Base-by-base conservation (phyloP, 768 basidiomycete species). In the Pulveroboletus sp. region DNA sequence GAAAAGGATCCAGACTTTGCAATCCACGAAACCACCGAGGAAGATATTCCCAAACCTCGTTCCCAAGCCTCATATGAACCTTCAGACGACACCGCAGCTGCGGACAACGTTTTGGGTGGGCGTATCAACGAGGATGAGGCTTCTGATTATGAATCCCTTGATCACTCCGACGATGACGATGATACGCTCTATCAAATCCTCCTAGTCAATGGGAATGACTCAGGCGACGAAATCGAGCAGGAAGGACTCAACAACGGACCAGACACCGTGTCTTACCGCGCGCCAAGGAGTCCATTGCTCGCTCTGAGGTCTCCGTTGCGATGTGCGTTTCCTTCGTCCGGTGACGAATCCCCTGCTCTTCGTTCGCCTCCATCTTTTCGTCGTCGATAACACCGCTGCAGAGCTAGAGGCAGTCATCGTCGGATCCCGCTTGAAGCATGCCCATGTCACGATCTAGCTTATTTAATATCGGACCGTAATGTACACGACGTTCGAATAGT, bases 341-440 rank as follows among this genome's bases (percentile, higher is more conserved):
- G 34, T 27, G 36, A 38, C 23, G 49, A 57, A 27, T 55, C 59
- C 5, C 58, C 61, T n/a, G 35, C 27, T 35, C 54, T 5, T 43
- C 55, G 0, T 26, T 57, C 24, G 51, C 56, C 17, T 48, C 50
- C 36, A 26, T 60, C 50, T 58, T 63, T 44, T 42, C 62, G 26
- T 53, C 62, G 3, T 55, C 49, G 49, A 46, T 63, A 47, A 50
- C 45, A 10, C 55, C 54, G 16, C 27, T 62, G 26, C 40, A 40
- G 34, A 48, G 31, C 6, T 38, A 43, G 43, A 49, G 38, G 52
- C 39, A 45, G 43, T 49, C 53, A 16, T 36, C 45, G 53, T 45
- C 60, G 49, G 59, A 61, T 50, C 58, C 51, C 23, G 26, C 43
- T 5, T 50, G 27, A 38, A 17, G 14, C 14, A 38, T 22, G 4